These are phyloP conservation scores for Pittosporum tobira DNA, from an alignment of 129 eudicot species.

Conservation along the genomic window DNA sequence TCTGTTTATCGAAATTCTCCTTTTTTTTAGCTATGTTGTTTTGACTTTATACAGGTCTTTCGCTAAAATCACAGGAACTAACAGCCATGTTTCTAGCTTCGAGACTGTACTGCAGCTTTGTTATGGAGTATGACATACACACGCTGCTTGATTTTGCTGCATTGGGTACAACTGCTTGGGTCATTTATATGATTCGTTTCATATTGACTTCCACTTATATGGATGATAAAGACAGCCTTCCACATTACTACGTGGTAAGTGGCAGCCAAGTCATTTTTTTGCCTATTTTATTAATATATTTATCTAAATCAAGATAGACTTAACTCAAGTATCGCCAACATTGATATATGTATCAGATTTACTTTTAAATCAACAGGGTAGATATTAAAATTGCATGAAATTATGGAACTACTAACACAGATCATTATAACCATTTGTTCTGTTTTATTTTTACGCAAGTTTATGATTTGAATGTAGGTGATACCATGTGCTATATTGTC, in stretches of 20 bases:
- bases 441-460: neutral
- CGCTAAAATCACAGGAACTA: conserved; percentile 11
- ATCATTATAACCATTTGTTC: neutral
- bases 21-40: neutral
- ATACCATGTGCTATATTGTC: conserved; percentile 40
- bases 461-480: conserved; percentile 28
- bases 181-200: conserved; percentile 54
- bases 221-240: conserved; percentile 43
- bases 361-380: too few species aligned
- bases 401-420: neutral
- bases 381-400: neutral
- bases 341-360: too few species aligned
- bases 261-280: too few species aligned
- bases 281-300: too few species aligned
- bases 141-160: conserved; percentile 49
- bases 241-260: conserved; percentile 31
- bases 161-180: conserved; percentile 51
- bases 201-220: conserved; percentile 36
- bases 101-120: conserved; percentile 19
- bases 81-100: conserved; percentile 3
- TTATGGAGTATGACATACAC: conserved; percentile 57
- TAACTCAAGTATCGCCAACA: too few species aligned
- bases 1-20: too few species aligned
- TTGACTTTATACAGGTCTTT: conserved; percentile 8
- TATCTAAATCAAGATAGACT: too few species aligned